These are phyloP conservation scores for Cardamine occulta DNA, from an alignment of 345 rosid genomes.

Conservation along the genomic window DNA sequence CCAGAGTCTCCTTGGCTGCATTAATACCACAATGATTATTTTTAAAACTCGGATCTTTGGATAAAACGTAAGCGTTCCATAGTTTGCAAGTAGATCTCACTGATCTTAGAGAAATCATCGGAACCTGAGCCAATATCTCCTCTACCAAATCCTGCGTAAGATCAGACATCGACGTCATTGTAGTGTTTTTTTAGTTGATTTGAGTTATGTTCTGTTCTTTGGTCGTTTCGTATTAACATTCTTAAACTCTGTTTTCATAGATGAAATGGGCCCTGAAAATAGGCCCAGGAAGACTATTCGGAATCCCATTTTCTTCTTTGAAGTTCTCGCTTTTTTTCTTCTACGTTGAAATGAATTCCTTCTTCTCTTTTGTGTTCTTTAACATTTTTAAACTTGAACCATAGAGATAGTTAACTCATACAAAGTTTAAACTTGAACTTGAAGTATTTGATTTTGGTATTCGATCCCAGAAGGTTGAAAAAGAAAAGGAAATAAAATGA, in stretches of 20 bases:
- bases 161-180: too few relatives aligned
- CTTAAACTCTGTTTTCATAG: neutral
- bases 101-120: too few relatives aligned
- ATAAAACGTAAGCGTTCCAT: too few relatives aligned
- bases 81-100: too few relatives aligned
- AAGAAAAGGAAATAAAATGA: too few relatives aligned
- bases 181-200: neutral
- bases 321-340: neutral
- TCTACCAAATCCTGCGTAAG: too few relatives aligned
- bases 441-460: neutral
- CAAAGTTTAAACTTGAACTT: too few relatives aligned
- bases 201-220: neutral
- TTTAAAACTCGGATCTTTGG: too few relatives aligned
- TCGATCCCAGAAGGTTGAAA: too few relatives aligned
- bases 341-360: neutral
- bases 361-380: neutral
- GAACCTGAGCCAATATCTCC: too few relatives aligned
- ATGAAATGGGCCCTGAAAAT: constrained; percentile 14
- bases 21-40: too few relatives aligned
- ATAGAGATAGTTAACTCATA: neutral
- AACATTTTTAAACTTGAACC: neutral
- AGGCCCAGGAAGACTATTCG: neutral
- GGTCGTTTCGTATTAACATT: neutral
- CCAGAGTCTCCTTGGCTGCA: too few relatives aligned
- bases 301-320: neutral